Base-by-base conservation (phyloP, 495 filamentous ascomycete genomes). In the Hypomontagnella monticulosa region DNA sequence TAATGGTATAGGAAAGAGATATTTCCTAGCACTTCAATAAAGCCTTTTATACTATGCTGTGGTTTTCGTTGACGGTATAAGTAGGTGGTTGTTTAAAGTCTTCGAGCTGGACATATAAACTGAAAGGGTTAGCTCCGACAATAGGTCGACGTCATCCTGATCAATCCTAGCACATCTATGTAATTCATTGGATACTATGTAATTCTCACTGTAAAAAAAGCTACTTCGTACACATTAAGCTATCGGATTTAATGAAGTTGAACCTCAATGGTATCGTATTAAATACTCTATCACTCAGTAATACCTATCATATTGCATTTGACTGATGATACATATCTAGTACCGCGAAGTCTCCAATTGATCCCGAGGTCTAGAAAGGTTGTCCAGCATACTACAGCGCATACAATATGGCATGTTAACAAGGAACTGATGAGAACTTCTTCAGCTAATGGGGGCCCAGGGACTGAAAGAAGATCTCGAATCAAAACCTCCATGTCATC, bases 401-500 rank as follows among this genome's bases (percentile, higher is more conserved):
- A 1, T 42, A 20, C 43, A 68, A 60, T 27, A 69, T 69, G 66
- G 66, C 60, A 18, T 12, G 59, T 59, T 10, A 18, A 20, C n/a
- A 27, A 38, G 19, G 8, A 18, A 1, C 37, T 33, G 16, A 46
- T 57, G 10, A 5, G 19, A 16, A 66, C 34, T 32, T 37, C 19
- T n/a, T 12, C 37, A 32, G 49, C 49, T 66, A 61, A 61, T 9
- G 27, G 3, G n/a, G 40, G 8, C 11, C 10, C 48, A 77, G 74
- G 77, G 78, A 30, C 60, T 77, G 71, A 73, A 93, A 72, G 85
- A 93, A 75, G 91, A 92, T 74, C 75, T 97, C 19, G 82, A 83
- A 49, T 81, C 80, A 50, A 84, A 94, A 67, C 91, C 91, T 48
- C 91, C 93, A 50, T 99, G 95, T 73, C 92, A 96, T 81, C 87